phyloP scores from a whole-genome alignment of 139 green algal genomes.

The Yamagishiella unicocca region DNA sequence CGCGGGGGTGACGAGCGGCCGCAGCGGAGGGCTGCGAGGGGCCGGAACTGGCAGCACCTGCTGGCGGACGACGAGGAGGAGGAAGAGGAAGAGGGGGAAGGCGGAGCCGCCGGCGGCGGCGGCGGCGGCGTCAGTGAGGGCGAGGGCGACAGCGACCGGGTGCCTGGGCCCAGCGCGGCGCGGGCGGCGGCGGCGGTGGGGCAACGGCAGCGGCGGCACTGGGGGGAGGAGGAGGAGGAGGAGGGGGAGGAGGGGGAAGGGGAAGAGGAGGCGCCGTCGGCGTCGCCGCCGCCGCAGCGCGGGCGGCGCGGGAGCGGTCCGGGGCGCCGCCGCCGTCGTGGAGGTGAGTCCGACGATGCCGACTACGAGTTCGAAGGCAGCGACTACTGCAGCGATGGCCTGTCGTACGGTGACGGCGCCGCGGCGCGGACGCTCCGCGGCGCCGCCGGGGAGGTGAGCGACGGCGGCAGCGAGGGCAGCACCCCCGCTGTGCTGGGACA shows the following conservation, averaged over 20 bases:
- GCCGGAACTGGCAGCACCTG: constrained; percentile 13
- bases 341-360: background rate
- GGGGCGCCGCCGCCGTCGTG: background rate
- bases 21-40: background rate
- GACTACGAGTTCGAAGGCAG: constrained; percentile 34
- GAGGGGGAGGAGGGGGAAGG: background rate
- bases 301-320: background rate
- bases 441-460: background rate
- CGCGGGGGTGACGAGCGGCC: background rate
- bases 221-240: background rate
- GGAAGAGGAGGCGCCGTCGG: background rate
- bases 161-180: background rate
- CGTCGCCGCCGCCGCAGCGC: background rate
- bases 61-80: constrained; percentile 9
- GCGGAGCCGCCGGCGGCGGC: background rate
- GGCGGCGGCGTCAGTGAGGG: background rate
- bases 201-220: too few relatives aligned
- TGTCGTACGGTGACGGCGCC: background rate
- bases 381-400: background rate
- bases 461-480: constrained; percentile 44
- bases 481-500: background rate
- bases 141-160: background rate
- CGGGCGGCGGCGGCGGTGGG: too few relatives aligned
- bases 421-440: background rate
- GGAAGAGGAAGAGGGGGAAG: background rate